These are phyloP conservation scores for Zasmidium cellare DNA, from an alignment of 2,329 filamentous ascomycete species.

Conservation along the genomic window DNA sequence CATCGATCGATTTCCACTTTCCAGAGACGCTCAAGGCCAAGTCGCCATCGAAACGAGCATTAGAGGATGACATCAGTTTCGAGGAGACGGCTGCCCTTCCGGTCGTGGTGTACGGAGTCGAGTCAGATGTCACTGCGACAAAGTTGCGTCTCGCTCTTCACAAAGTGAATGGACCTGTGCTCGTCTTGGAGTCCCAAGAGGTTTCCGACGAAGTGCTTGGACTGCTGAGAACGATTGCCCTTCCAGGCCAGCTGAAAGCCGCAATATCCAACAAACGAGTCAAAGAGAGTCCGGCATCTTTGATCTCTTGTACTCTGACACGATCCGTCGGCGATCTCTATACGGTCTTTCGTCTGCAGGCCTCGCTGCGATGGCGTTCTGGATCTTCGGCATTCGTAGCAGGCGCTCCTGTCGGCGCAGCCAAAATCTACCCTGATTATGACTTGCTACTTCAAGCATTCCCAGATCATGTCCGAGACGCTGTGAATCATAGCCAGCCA, in stretches of 20 bases:
- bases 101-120: slow-evolving; percentile 22
- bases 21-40: slow-evolving; percentile 18
- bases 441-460: slow-evolving; percentile 24
- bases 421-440: slow-evolving; percentile 30
- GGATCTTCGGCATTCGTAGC: slow-evolving; percentile 32
- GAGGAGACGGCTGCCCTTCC: slow-evolving; percentile 13
- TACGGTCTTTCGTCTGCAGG: slow-evolving; percentile 29
- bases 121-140: slow-evolving; percentile 15
- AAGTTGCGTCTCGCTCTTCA: slow-evolving; percentile 23
- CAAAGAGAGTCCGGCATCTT: slow-evolving; percentile 20
- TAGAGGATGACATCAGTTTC: slow-evolving; percentile 26
- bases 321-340: slow-evolving; percentile 25
- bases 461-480: slow-evolving; percentile 22
- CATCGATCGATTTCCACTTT: slow-evolving; percentile 32
- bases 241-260: slow-evolving; percentile 16
- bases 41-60: slow-evolving; percentile 6
- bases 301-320: slow-evolving; percentile 24
- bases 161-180: slow-evolving; percentile 16
- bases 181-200: slow-evolving; percentile 24
- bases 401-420: slow-evolving; percentile 23
- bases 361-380: slow-evolving; percentile 31
- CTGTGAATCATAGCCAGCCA: slow-evolving; percentile 22
- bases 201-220: slow-evolving; percentile 17
- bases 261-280: background rate
- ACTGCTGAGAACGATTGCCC: slow-evolving; percentile 18